phyloP scores from a whole-genome alignment of 768 basidiomycete species.

The Collybia mongolica region DNA sequence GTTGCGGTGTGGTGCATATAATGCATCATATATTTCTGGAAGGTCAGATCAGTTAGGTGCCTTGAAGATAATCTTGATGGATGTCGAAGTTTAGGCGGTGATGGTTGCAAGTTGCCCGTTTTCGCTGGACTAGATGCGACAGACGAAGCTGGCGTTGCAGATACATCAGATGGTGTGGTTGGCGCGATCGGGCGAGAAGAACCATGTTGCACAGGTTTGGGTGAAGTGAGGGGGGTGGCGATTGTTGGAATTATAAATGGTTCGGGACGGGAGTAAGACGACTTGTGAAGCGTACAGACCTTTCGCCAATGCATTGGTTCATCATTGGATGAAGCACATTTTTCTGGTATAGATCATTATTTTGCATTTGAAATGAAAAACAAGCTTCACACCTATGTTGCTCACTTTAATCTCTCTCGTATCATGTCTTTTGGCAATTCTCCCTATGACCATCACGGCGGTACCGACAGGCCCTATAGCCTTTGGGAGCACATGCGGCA shows the following conservation, averaged over 20 bases:
- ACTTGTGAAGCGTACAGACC: conserved; percentile 53
- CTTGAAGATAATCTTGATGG: conserved; percentile 65
- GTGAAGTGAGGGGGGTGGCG: conserved; percentile 9
- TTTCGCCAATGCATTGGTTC: conserved; percentile 56
- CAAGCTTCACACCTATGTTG: conserved; percentile 43
- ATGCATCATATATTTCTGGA: conserved; percentile 75
- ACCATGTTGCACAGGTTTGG: not conserved
- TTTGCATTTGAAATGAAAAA: not conserved
- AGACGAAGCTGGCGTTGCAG: conserved; percentile 13
- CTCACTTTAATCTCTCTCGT: conserved; percentile 47
- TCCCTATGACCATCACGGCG: conserved; percentile 46
- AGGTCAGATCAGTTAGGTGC: conserved; percentile 70
- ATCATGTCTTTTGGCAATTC: conserved; percentile 35
- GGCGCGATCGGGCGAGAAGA: conserved; percentile 11
- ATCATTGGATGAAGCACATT: conserved; percentile 51
- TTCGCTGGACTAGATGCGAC: conserved; percentile 26
- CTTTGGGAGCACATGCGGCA: conserved; percentile 15
- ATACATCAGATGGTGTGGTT: conserved; percentile 19
- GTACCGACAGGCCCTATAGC: conserved; percentile 46
- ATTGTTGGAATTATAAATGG: conserved; percentile 50
- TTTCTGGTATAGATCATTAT: conserved; percentile 26
- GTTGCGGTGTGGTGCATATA: conserved; percentile 64
- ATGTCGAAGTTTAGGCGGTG: conserved; percentile 60
- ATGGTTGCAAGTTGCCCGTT: conserved; percentile 17
- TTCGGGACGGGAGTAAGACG: conserved; percentile 43